These are phyloP conservation scores for Raddia guianensis DNA, from an alignment of 176 grass and related monocot species.

Conservation along the genomic window DNA sequence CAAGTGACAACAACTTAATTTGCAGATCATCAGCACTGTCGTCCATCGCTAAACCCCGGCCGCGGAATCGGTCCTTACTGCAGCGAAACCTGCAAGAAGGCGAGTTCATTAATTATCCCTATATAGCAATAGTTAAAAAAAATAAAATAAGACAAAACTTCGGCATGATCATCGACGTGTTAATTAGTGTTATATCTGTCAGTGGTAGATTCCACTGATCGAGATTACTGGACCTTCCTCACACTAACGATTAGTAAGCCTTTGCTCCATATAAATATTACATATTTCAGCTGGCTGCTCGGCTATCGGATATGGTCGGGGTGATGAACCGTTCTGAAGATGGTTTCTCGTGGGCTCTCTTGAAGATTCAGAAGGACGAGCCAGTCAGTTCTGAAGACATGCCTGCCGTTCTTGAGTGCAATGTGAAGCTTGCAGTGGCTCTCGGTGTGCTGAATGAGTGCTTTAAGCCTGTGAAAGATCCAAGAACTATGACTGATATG, in stretches of 20 bases:
- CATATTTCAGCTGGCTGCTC: constrained; percentile 49
- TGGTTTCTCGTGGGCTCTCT: constrained; percentile 62
- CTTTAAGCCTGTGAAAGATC: constrained; percentile 70
- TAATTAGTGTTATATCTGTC: neutral
- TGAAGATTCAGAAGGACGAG: constrained; percentile 54
- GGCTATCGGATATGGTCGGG: constrained; percentile 59
- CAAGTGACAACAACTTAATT: neutral
- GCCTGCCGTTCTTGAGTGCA: constrained; percentile 43
- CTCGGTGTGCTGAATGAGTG: constrained; percentile 77
- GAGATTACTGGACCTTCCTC: neutral
- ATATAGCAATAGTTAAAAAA: neutral
- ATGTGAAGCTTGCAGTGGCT: constrained; percentile 52
- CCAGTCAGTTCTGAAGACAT: neutral
- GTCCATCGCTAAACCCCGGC: constrained; percentile 41
- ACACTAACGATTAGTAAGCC: neutral
- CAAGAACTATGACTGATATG: constrained; percentile 59
- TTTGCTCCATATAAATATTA: neutral
- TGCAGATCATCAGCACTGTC: constrained; percentile 72
- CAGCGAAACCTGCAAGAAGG: constrained; percentile 75
- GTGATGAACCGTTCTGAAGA: constrained; percentile 48
- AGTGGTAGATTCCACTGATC: neutral
- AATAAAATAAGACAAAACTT: neutral
- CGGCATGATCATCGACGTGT: no score
- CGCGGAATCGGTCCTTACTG: constrained; percentile 42
- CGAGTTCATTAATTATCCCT: neutral